These are phyloP conservation scores for Ophiosphaerella narmari DNA, from an alignment of 2,329 filamentous ascomycete species.

Conservation along the genomic window DNA sequence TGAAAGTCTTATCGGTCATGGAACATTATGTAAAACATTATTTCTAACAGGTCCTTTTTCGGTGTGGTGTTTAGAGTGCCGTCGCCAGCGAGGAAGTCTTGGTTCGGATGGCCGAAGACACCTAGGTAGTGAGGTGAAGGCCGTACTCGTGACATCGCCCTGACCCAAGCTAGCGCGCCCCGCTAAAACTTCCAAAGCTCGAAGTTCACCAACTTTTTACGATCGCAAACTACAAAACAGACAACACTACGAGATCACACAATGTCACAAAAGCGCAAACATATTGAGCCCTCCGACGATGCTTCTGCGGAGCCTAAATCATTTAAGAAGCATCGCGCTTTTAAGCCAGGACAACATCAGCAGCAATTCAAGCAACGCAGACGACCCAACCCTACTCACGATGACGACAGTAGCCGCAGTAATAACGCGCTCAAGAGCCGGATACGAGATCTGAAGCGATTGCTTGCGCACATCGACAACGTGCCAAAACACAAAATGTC, in stretches of 20 bases:
- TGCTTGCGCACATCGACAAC: slow-evolving; percentile 61
- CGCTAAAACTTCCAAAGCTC: slow-evolving; percentile 36
- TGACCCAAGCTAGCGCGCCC: slow-evolving; percentile 25
- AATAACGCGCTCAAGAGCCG: slow-evolving; percentile 72
- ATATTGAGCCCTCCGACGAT: slow-evolving; percentile 22
- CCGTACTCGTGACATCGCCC: slow-evolving; percentile 25
- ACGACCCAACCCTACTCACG: slow-evolving; percentile 26
- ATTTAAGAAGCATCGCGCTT: slow-evolving; percentile 32
- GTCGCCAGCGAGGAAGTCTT: too few species aligned
- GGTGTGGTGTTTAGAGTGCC: too few species aligned
- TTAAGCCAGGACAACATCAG: slow-evolving; percentile 21
- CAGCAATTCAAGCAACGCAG: slow-evolving; percentile 18
- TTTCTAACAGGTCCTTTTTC: neutral
- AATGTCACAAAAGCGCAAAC: slow-evolving; percentile 46
- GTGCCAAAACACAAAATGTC: slow-evolving; percentile 59
- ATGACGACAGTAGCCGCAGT: slow-evolving; percentile 33
- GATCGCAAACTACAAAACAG: neutral
- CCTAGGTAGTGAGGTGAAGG: slow-evolving; percentile 14
- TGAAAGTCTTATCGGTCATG: neutral
- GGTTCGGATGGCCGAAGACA: neutral
- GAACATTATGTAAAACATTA: neutral
- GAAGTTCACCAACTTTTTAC: slow-evolving; percentile 11
- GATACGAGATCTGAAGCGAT: slow-evolving; percentile 69
- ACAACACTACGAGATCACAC: slow-evolving; percentile 2
- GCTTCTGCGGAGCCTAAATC: slow-evolving; percentile 12